Evolutionary conservation across 116 monocot genomes (phyloP), one percentile per base, ranked within the genome.

Genomic region (Trichopus zeylanicus): DNA sequence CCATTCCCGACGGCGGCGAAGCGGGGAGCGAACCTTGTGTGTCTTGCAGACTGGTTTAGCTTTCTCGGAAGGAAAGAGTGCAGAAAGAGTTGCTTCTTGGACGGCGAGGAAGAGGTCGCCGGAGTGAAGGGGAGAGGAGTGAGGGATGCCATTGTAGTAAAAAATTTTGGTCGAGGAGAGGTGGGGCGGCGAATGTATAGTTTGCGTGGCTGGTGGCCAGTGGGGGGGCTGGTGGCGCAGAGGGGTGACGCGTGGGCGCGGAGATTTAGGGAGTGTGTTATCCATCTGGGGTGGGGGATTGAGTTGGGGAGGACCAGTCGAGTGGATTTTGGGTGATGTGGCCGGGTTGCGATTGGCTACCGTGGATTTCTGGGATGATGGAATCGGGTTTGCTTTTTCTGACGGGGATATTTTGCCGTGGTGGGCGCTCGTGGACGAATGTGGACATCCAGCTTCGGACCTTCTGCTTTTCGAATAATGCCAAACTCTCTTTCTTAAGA

Each of bases 121-220:
- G 81, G 64, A 21, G 79, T 60, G 70, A 87, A 84, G 27, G 75
- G 69, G 30, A 86, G 72, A 5, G 87, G 78, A 4, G 79, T 73
- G 16, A 95, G 73, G 23, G 95, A 95, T 12, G 95, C 78, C 95
- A 95, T 95, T 42, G 42, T 1, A 8, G 32, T 33, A 33, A 0
- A 42, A 42, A n/a, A n/a, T n/a, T n/a, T n/a, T 42, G 42, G 42
- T 16, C 18, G 12, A 42, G 12, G 42, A 42, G 18, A 42, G 12
- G 42, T 13, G 4, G 13, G 18, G 13, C n/a, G 42, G 42, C 1
- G 13, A 42, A 42, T 42, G 42, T 42, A 42, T 42, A 42, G 12
- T 33, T 4, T 5, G 8, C 8, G 32, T 33, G 32, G 4, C 32
- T 33, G 6, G 4, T 33, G 32, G 42, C 13, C n/a, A 1, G 42